These are phyloP conservation scores for Talaromyces atroroseus DNA, from an alignment of 2,329 filamentous ascomycete species.

Conservation along the genomic window DNA sequence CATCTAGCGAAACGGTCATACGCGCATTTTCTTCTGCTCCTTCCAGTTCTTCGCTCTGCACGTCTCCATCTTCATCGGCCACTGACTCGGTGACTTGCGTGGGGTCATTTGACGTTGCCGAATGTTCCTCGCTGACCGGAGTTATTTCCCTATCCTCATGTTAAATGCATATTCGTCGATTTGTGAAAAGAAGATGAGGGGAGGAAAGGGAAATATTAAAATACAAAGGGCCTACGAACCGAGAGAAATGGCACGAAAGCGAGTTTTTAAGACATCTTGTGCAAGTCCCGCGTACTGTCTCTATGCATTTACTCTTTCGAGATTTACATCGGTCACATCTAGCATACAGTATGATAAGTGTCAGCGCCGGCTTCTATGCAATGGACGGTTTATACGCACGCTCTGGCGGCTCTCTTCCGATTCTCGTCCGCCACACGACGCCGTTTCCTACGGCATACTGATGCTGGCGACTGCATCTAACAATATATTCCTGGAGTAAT, in stretches of 20 bases:
- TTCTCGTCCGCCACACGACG: constrained; percentile 30
- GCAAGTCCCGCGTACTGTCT: constrained; percentile 22
- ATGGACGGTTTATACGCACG: constrained; percentile 16
- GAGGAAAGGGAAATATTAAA: too few relatives aligned
- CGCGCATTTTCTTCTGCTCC: background rate
- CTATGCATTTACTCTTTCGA: constrained; percentile 33
- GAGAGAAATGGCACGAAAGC: constrained; percentile 21
- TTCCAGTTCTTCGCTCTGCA: background rate
- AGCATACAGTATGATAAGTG: background rate
- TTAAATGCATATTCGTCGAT: background rate
- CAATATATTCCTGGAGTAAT: background rate
- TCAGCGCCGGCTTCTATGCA: background rate
- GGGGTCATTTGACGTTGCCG: background rate
- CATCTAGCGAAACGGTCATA: background rate
- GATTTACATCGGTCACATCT: constrained; percentile 32
- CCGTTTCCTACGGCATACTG: constrained; percentile 16
- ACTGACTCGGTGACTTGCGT: background rate
- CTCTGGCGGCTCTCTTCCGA: constrained; percentile 30
- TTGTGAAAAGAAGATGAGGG: too few relatives aligned
- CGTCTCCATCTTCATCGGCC: background rate
- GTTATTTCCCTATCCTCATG: background rate
- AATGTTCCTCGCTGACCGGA: background rate
- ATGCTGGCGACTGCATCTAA: constrained; percentile 1
- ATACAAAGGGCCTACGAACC: background rate
- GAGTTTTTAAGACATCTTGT: constrained; percentile 24